phyloP scores from a whole-genome alignment of 306 rosid species.

The Cicer chorassanicum region DNA sequence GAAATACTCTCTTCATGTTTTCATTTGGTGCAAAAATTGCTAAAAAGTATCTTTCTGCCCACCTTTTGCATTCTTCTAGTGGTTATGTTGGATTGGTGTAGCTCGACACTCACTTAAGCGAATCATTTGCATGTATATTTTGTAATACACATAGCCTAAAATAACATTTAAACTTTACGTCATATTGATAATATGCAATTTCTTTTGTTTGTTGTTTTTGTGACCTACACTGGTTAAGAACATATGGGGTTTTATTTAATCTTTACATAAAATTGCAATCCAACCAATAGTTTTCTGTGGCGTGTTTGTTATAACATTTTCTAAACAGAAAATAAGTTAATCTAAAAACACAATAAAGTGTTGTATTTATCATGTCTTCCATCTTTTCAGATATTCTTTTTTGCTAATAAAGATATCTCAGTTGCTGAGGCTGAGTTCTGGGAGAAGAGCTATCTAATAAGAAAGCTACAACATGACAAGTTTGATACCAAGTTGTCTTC shows the following conservation, averaged over 20 bases:
- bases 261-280: background rate
- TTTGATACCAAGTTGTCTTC: conserved; percentile 51
- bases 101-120: conserved; percentile 14
- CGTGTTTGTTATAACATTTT: conserved; percentile 2
- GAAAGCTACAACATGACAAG: conserved; percentile 54
- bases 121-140: conserved; percentile 9
- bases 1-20: conserved; percentile 26
- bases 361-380: conserved; percentile 39
- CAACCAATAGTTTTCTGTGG: background rate
- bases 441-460: conserved; percentile 90
- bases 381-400: conserved; percentile 80
- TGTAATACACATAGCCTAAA: conserved; percentile 3
- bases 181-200: conserved; percentile 23
- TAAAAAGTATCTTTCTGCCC: conserved; percentile 5
- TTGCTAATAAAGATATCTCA: conserved; percentile 68
- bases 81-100: conserved; percentile 30
- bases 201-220: conserved; percentile 14
- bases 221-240: conserved; percentile 28
- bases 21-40: conserved; percentile 29
- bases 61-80: conserved; percentile 33
- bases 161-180: conserved; percentile 26
- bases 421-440: conserved; percentile 88
- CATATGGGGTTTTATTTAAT: conserved; percentile 18
- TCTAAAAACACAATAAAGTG: conserved; percentile 16
- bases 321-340: conserved; percentile 16